Base-by-base conservation (phyloP, 192 early-diverging fungal species). In the Phycomyces blakesleeanus region DNA sequence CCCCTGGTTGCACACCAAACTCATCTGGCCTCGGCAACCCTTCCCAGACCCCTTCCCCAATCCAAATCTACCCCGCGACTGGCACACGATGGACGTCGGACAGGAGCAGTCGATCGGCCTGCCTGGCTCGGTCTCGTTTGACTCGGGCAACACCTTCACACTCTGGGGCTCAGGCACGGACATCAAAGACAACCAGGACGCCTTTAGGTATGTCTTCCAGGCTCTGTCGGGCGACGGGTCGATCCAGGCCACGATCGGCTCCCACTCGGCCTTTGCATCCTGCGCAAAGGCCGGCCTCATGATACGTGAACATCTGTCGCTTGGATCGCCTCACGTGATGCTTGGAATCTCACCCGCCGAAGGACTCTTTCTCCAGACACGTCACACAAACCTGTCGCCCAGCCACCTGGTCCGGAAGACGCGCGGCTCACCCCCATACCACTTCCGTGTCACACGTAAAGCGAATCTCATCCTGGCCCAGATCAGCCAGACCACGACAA, bases 71-170 rank as follows among this genome's bases (percentile, higher is more conserved):
- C 68, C 68, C 6, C 57, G 57, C 7, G 39, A 54, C 20, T 70
- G 68, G 68, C 68, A 70, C 25, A 70, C 68, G 2, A 64, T 70
- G 57, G 68, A 70, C 59, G 51, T 70, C n/a, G 68, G 68, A 0
- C 49, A 63, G 11, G 61, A 63, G 3, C 56, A 53, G 8, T 62
- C 40, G 10, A 57, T 69, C 20, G 68, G 68, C 15, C 21, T 70
- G 12, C 62, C 61, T 34, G 68, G 68, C 0, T 64, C 68, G 0
- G 68, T 70, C 0, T 64, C 68, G 24, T 53, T 63, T 29, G 68
- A 70, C 57, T 62, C 68, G 2, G 50, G 50, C 5, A 53, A 38
- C n/a, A 64, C 68, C 2, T 70, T 70, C 24, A 70, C 68, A 11
- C 20, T 70, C 0, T 70, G 68, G 68, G 68, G 68, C 16, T 70